phyloP scores from a whole-genome alignment of 2,329 filamentous ascomycete species.

The Phialophora expanda region DNA sequence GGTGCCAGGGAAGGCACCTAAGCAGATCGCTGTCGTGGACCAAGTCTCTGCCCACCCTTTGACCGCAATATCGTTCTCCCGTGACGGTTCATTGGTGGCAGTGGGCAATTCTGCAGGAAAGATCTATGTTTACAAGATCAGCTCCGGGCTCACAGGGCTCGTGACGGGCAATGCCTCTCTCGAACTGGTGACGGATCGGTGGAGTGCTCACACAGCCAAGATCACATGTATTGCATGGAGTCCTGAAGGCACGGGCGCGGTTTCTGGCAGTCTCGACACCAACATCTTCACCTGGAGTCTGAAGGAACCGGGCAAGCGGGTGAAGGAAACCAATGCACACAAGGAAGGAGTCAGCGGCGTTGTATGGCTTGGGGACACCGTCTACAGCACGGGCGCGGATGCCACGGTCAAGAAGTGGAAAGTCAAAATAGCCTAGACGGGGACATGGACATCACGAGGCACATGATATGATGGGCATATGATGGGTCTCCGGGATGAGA shows the following conservation, averaged over 20 bases:
- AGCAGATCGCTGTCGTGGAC: conserved; percentile 60
- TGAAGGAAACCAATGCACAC: conserved; percentile 86
- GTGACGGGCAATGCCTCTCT: conserved; percentile 33
- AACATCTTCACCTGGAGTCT: conserved; percentile 93
- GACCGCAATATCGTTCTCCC: conserved; percentile 82
- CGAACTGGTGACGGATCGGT: conserved; percentile 77
- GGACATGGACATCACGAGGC: conserved; percentile 15
- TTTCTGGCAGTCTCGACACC: conserved; percentile 85
- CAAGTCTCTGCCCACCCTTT: conserved; percentile 73
- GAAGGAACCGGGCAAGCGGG: conserved; percentile 77
- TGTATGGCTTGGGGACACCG: conserved; percentile 71
- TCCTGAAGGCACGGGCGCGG: conserved; percentile 74
- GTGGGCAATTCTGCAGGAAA: conserved; percentile 84
- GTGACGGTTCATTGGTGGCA: conserved; percentile 75
- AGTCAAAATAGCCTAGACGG: conserved; percentile 53
- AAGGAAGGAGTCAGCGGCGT: conserved; percentile 95
- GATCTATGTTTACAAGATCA: conserved; percentile 77
- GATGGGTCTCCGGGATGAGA: conserved; percentile 7
- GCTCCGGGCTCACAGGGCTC: conserved; percentile 55
- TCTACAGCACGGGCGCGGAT: conserved; percentile 84
- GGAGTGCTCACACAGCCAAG: conserved; percentile 70
- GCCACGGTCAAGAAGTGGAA: conserved; percentile 90
- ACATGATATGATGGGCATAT: conserved; percentile 8
- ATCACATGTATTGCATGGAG: conserved; percentile 79
- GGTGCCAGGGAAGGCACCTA: conserved; percentile 59